Conservation (phyloP, 208 protist species). For the Trypanosoma vivax region DNA sequence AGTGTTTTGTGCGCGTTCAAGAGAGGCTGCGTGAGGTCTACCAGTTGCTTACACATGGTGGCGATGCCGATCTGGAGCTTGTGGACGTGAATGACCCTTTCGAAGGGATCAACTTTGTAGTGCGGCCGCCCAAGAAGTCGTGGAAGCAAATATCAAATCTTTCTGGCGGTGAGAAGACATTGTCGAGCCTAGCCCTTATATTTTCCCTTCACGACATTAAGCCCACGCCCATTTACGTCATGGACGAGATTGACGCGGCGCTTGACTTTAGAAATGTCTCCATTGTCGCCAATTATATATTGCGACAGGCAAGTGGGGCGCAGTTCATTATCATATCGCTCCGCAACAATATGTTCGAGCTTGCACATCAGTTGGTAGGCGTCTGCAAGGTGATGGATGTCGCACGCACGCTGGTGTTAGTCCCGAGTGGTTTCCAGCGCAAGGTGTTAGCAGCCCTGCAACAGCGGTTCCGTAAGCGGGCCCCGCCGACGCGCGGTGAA, state of each 20-base stretch:
- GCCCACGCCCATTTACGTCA: constrained; percentile 99
- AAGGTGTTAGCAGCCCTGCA: constrained; percentile 24
- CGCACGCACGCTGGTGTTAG: constrained; percentile 96
- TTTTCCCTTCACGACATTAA: constrained; percentile 99
- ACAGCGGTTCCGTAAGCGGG: constrained; percentile 1
- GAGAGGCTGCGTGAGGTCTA: constrained; percentile 99
- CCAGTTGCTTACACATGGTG: constrained; percentile 98
- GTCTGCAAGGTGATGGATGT: constrained; percentile 99
- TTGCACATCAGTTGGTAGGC: constrained; percentile 97
- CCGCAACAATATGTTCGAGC: constrained; percentile 97
- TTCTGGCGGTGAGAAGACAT: constrained; percentile 99
- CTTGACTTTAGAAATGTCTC: constrained; percentile 99
- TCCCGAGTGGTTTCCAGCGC: constrained; percentile 80
- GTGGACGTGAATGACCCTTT: constrained; percentile 99
- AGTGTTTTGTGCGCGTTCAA: constrained; percentile 96
- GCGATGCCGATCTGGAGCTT: constrained; percentile 99
- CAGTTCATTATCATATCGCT: constrained; percentile 99
- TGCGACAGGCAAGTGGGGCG: constrained; percentile 97
- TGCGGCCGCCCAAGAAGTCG: constrained; percentile 99
- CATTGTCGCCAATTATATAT: constrained; percentile 99
- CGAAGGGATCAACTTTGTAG: constrained; percentile 96
- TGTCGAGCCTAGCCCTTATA: constrained; percentile 98
- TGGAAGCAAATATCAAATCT: constrained; percentile 99
- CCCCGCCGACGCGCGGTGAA: not conserved
- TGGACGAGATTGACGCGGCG: constrained; percentile 99